phyloP scores from a whole-genome alignment of 306 rosid genomes.

The Cicer cuneatum region DNA sequence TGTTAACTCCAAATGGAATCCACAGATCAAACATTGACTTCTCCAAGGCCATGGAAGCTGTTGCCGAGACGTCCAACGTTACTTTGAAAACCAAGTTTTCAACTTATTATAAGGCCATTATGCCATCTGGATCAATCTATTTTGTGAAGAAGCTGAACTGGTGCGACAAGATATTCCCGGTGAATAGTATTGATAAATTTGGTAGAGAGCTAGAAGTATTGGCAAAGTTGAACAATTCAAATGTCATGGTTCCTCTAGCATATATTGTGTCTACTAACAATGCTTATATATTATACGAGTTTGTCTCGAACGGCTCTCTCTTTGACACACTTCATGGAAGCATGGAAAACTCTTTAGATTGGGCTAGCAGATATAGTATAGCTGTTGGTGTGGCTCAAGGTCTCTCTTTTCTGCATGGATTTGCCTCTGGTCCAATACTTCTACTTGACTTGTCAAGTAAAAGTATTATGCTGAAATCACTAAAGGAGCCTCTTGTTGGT shows the following conservation, averaged over 20 bases:
- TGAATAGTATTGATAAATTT: slow-evolving; percentile 64
- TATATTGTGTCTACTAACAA: slow-evolving; percentile 66
- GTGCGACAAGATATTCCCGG: slow-evolving; percentile 74
- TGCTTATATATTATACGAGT: slow-evolving; percentile 75
- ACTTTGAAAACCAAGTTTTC: slow-evolving; percentile 81
- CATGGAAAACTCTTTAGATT: slow-evolving; percentile 60
- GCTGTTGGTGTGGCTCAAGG: slow-evolving; percentile 97
- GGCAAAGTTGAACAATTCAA: slow-evolving; percentile 86
- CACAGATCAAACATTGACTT: slow-evolving; percentile 80
- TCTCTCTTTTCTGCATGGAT: slow-evolving; percentile 84
- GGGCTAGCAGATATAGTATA: slow-evolving; percentile 87
- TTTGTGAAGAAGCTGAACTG: slow-evolving; percentile 84
- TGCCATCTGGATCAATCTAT: slow-evolving; percentile 79
- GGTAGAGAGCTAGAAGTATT: slow-evolving; percentile 62
- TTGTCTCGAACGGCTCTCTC: slow-evolving; percentile 73
- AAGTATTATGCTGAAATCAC: slow-evolving; percentile 82
- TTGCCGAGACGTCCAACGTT: slow-evolving; percentile 59
- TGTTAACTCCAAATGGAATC: slow-evolving; percentile 68
- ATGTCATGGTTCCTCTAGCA: slow-evolving; percentile 91
- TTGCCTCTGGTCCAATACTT: slow-evolving; percentile 70
- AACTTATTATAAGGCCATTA: slow-evolving; percentile 72
- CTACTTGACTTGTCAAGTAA: slow-evolving; percentile 84
- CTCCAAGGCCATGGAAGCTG: slow-evolving; percentile 76
- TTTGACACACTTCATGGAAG: slow-evolving; percentile 74
- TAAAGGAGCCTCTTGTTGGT: slow-evolving; percentile 91